phyloP scores from a whole-genome alignment of 2,329 filamentous ascomycete species.

The Penicillium sp. region DNA sequence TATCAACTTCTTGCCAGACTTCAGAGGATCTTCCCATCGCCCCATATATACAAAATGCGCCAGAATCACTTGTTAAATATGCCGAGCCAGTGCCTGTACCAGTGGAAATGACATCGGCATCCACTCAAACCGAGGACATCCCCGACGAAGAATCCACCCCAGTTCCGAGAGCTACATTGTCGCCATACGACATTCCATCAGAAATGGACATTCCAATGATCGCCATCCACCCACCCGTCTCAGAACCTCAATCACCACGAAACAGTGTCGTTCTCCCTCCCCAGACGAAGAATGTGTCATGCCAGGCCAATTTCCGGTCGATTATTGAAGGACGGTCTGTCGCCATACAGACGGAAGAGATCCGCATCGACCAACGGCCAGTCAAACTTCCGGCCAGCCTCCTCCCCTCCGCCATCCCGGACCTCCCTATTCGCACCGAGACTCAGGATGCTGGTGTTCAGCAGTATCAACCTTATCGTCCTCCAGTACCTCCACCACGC shows the following conservation, averaged over 20 bases:
- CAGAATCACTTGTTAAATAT: conserved; percentile 22
- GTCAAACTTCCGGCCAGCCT: conserved; percentile 76
- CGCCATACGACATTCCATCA: conserved; percentile 16
- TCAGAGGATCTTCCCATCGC: conserved; percentile 41
- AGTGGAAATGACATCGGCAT: conserved; percentile 31
- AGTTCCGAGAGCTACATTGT: conserved; percentile 18
- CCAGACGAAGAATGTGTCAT: conserved; percentile 77
- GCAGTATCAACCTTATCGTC: conserved; percentile 37
- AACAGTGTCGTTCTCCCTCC: conserved; percentile 78
- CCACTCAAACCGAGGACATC: conserved; percentile 41
- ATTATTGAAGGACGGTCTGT: conserved; percentile 55
- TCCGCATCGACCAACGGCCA: conserved; percentile 78
- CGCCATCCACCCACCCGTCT: conserved; percentile 85
- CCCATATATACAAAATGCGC: conserved; percentile 39
- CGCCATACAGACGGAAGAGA: conserved; percentile 86
- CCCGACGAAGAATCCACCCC: conserved; percentile 14
- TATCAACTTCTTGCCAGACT: conserved; percentile 50
- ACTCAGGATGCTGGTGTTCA: conserved; percentile 26
- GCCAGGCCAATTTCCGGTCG: conserved; percentile 70
- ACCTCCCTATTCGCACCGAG: conserved; percentile 45
- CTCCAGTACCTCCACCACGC: conserved; percentile 40
- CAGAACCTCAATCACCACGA: conserved; percentile 77
- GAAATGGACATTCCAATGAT: conserved; percentile 75
- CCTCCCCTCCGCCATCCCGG: conserved; percentile 75
- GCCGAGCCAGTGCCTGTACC: conserved; percentile 9